Conservation (phyloP, 805 yeast genomes). For the Saccharomycopsis fodiens region DNA sequence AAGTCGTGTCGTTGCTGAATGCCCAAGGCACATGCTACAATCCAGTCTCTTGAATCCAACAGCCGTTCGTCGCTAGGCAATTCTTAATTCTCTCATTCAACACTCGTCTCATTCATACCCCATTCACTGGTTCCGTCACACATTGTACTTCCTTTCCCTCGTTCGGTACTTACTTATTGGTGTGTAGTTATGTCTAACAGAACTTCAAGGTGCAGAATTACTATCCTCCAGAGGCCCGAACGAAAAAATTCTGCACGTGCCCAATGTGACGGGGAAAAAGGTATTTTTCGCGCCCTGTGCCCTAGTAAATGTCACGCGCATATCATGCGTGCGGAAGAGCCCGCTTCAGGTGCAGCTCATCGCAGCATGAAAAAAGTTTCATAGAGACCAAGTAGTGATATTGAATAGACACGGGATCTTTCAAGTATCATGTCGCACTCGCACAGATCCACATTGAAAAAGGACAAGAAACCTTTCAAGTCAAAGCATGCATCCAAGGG, state of each 20-base stretch:
- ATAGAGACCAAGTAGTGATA: neutral
- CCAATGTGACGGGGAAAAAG: neutral
- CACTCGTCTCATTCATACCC: too few species aligned
- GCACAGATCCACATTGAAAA: conserved; percentile 79
- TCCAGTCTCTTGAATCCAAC: too few species aligned
- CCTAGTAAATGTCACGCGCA: neutral
- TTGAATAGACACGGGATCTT: neutral
- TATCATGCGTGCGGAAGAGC: neutral
- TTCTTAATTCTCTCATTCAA: too few species aligned
- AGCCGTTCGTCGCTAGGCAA: too few species aligned
- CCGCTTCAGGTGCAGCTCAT: too few species aligned
- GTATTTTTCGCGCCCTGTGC: neutral
- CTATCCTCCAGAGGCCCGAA: neutral
- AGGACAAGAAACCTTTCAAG: conserved; percentile 84
- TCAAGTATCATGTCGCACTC: conserved; percentile 57
- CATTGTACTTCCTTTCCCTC: too few species aligned
- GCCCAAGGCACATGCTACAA: too few species aligned
- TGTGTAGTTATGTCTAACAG: neutral
- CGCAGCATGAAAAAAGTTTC: neutral
- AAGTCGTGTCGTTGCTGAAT: too few species aligned
- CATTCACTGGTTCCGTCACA: too few species aligned
- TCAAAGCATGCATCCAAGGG: conserved; percentile 88
- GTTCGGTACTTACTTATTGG: conserved; percentile 1
- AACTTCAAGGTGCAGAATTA: neutral
- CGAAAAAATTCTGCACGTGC: neutral